Base-by-base conservation (phyloP, 441 rosid species). In the Adansonia grandidieri region DNA sequence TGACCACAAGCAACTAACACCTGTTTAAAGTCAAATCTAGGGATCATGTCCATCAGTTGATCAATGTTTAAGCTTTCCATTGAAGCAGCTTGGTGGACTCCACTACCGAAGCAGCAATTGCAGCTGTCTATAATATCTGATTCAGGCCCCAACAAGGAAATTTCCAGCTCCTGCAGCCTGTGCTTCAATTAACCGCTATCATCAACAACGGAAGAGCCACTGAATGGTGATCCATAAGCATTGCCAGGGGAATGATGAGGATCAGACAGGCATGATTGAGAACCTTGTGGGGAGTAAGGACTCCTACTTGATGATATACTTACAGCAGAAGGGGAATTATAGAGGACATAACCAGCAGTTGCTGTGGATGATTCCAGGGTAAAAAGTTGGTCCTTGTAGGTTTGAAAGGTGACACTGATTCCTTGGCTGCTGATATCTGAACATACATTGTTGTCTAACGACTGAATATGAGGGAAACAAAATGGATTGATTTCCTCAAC, bases 351-450 rank as follows among this genome's bases (percentile, higher is more conserved):
- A n/a, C 85, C 85, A 4, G 79, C 77, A 40, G 80, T 83, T 64
- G 85, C 78, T 0, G 87, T 53, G 17, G 91, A 91, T 76, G 96
- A 91, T 67, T 91, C 93, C 54, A 91, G 84, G 77, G 96, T 90
- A 73, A 85, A 80, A 78, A 82, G 83, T 77, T 90, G 92, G 62
- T 84, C 91, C 68, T 79, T 80, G 80, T 57, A 54, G 44, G 77
- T 75, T 45, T 89, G 88, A 77, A 85, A 85, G 66, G 90, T 87
- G 10, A 81, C 44, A 44, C 73, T 78, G 14, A 87, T 78, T 60
- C 90, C 92, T 73, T 87, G 91, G 68, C 85, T 85, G 40, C 88
- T 82, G 9, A n/a, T 63, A 84, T 82, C 85, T 1, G 83, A 83
- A 74, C 78, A 82, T 42, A 44, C 78, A 66, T 78, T 80, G 50